phyloP scores from a whole-genome alignment of 495 filamentous ascomycete species.

The Daldinia bambusicola region DNA sequence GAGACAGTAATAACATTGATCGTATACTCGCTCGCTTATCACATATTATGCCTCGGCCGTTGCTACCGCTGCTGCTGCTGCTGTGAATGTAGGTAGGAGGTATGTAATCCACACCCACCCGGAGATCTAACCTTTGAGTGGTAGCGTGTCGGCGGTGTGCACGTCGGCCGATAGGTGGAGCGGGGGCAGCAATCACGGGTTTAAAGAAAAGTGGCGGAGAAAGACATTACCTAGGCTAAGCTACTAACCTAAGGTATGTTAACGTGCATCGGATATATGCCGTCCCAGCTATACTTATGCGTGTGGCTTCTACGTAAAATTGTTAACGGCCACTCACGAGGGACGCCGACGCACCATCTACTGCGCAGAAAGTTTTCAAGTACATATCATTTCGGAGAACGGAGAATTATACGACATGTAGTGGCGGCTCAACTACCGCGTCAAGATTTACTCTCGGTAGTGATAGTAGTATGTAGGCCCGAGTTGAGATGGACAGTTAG shows the following conservation, averaged over 20 bases:
- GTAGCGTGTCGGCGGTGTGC: constrained; percentile 13
- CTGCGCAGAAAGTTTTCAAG: background rate
- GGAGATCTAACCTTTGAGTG: constrained; percentile 17
- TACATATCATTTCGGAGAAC: background rate
- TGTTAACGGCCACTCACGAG: constrained; percentile 3
- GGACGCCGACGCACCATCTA: constrained; percentile 6
- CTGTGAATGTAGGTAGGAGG: too few relatives aligned
- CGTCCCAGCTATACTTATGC: constrained; percentile 1
- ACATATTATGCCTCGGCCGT: background rate
- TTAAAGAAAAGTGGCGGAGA: constrained; percentile 9
- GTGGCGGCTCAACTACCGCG: constrained; percentile 3
- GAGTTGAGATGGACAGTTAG: constrained; percentile 18
- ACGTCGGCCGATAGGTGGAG: constrained; percentile 31
- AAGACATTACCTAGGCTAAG: background rate
- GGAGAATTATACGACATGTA: constrained; percentile 3
- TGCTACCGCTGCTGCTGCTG: background rate
- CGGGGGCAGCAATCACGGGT: constrained; percentile 20
- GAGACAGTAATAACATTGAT: constrained; percentile 38
- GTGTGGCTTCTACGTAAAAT: constrained; percentile 22
- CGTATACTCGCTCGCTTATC: background rate
- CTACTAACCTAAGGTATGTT: too few relatives aligned
- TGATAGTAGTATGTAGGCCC: constrained; percentile 28
- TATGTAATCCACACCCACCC: constrained; percentile 8
- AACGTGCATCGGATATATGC: constrained; percentile 5
- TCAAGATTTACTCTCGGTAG: constrained; percentile 5